Conservation (phyloP, 129 eudicot genomes). For the Oenanthe sinensis region DNA sequence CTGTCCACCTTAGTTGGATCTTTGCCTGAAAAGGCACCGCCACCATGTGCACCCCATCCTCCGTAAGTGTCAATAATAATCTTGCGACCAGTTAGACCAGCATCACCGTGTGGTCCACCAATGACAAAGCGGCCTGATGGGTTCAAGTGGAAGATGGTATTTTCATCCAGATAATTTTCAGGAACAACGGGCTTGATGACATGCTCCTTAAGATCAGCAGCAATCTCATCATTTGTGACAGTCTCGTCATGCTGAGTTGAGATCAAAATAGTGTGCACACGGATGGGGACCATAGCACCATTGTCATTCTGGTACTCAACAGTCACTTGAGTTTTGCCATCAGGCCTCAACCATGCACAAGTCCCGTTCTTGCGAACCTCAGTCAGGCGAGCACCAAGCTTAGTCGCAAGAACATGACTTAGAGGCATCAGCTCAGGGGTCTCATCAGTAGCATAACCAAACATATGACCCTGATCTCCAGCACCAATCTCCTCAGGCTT, state of each 20-base stretch:
- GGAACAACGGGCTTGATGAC: conserved; percentile 12
- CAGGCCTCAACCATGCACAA: conserved; percentile 7
- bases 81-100: too few relatives aligned
- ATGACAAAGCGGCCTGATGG: conserved; percentile 11
- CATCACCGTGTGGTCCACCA: conserved; percentile 11
- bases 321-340: conserved; percentile 9
- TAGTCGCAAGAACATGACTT: conserved; percentile 10
- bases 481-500: conserved; percentile 9
- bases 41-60: too few relatives aligned
- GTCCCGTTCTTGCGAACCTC: conserved; percentile 7
- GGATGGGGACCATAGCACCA: conserved; percentile 15
- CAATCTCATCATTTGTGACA: conserved; percentile 12
- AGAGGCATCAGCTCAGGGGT: conserved; percentile 11
- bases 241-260: conserved; percentile 8
- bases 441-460: conserved; percentile 11
- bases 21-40: too few relatives aligned
- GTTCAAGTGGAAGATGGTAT: conserved; percentile 9
- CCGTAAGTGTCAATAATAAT: too few relatives aligned
- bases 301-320: conserved; percentile 11
- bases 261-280: conserved; percentile 9
- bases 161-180: conserved; percentile 8
- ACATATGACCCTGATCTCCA: conserved; percentile 8
- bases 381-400: conserved; percentile 8
- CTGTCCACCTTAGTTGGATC: too few relatives aligned
- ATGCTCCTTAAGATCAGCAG: conserved; percentile 9